Conservation (phyloP, 179 eudicot genomes). For the Carnegiea gigantea region DNA sequence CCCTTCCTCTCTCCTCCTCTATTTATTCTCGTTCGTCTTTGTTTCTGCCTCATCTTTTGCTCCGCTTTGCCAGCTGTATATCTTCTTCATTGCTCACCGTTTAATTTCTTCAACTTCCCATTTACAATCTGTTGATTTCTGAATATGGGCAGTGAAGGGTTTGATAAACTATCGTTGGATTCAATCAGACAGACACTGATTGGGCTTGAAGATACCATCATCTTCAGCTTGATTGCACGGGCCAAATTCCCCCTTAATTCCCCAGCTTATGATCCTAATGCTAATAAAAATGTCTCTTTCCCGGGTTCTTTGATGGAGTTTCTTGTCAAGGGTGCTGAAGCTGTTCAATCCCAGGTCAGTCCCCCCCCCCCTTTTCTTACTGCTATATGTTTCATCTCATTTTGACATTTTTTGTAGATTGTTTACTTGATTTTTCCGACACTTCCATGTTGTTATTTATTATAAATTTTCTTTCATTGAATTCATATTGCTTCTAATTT, state of each 20-base stretch:
- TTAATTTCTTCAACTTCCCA: neutral
- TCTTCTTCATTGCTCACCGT: neutral
- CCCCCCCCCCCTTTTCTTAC: neutral
- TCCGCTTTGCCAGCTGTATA: neutral
- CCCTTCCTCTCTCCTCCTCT: neutral
- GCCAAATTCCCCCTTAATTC: conserved; percentile 31
- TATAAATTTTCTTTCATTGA: neutral
- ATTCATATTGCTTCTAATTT: neutral
- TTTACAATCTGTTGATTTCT: neutral
- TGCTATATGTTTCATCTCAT: neutral
- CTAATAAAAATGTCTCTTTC: conserved; percentile 3
- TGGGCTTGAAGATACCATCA: conserved; percentile 34
- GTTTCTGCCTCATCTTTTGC: neutral
- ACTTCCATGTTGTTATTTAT: neutral
- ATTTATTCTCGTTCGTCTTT: neutral
- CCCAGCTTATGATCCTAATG: conserved; percentile 24
- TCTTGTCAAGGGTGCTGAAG: conserved; percentile 29
- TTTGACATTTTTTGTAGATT: neutral
- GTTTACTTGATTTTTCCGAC: neutral
- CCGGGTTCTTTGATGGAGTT: conserved; percentile 25
- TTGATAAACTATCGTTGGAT: conserved; percentile 23
- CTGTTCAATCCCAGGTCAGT: conserved; percentile 37
- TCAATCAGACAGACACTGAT: conserved; percentile 32
- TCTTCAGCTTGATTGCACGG: conserved; percentile 29
- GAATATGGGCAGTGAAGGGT: conserved; percentile 36